These are phyloP conservation scores for Wallacemonas sp. DNA, from an alignment of 208 protist species.

Conservation along the genomic window DNA sequence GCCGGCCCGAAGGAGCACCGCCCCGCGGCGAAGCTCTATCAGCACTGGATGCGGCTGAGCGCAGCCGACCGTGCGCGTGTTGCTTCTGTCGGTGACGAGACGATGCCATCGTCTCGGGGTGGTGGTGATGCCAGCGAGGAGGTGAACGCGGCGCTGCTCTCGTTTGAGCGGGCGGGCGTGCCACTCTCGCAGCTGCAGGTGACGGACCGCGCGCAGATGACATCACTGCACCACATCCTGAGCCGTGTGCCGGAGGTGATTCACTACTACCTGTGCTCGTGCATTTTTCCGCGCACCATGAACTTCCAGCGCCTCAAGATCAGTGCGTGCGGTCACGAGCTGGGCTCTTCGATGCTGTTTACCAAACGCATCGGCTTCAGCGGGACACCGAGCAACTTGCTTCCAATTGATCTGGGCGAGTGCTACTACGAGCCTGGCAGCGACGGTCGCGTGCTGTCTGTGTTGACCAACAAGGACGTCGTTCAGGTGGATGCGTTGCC, in stretches of 20 bases:
- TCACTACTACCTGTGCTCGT: slow-evolving; percentile 87
- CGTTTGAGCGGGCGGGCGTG: slow-evolving; percentile 49
- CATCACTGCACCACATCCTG: slow-evolving; percentile 56
- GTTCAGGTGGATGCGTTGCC: slow-evolving; percentile 58
- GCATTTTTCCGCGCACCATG: slow-evolving; percentile 88
- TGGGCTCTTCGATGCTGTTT: slow-evolving; percentile 95
- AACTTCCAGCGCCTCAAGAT: slow-evolving; percentile 92
- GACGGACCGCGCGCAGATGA: slow-evolving; percentile 66
- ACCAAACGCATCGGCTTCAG: slow-evolving; percentile 92
- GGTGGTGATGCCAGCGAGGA: slow-evolving; percentile 17
- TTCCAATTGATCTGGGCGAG: slow-evolving; percentile 92
- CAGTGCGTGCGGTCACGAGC: slow-evolving; percentile 93
- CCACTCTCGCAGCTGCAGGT: slow-evolving; percentile 89
- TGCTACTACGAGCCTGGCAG: slow-evolving; percentile 94
- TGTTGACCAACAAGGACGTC: slow-evolving; percentile 88
- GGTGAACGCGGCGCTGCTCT: slow-evolving; percentile 14
- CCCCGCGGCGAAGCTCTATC: slow-evolving; percentile 77
- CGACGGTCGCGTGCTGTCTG: slow-evolving; percentile 92
- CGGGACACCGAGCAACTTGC: slow-evolving; percentile 93
- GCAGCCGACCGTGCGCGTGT: slow-evolving; percentile 24
- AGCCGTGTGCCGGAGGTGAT: slow-evolving; percentile 75
- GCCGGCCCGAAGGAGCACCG: slow-evolving; percentile 86
- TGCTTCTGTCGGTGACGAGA: too few relatives aligned
- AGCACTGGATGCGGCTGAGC: slow-evolving; percentile 74
- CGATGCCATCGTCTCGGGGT: too few relatives aligned